Conservation (phyloP, 139 green algal species). For the Tetradesmus lagerheimii region DNA sequence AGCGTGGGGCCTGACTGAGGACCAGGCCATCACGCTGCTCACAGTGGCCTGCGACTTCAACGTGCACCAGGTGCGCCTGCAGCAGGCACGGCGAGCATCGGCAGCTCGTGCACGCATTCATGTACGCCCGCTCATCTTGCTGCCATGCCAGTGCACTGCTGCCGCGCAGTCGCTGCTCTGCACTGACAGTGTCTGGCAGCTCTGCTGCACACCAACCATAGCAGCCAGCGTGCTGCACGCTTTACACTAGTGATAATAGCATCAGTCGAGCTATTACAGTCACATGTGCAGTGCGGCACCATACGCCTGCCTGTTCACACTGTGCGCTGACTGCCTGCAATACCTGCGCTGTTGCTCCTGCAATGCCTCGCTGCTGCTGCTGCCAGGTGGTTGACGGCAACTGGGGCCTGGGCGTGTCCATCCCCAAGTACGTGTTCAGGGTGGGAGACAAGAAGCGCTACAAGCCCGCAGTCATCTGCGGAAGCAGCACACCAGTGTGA, state of each 20-base stretch:
- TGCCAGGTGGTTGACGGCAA: conserved; percentile 74
- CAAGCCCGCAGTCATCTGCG: conserved; percentile 32
- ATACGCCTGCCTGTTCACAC: too few relatives aligned
- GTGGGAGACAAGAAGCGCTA: conserved; percentile 33
- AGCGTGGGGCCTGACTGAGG: conserved; percentile 63
- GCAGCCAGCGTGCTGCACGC: too few relatives aligned
- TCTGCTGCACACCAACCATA: too few relatives aligned
- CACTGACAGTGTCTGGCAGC: too few relatives aligned
- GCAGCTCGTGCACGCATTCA: too few relatives aligned
- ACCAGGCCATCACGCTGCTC: conserved; percentile 75
- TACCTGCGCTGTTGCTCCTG: neutral
- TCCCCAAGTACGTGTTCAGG: conserved; percentile 69
- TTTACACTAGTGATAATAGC: too few relatives aligned
- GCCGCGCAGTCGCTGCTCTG: too few relatives aligned
- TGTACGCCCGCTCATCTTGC: too few relatives aligned
- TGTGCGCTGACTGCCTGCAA: neutral
- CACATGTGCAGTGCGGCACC: too few relatives aligned
- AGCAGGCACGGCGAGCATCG: too few relatives aligned
- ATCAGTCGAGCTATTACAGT: too few relatives aligned
- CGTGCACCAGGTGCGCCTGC: conserved; percentile 62
- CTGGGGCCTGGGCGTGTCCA: conserved; percentile 71
- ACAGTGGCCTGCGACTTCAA: conserved; percentile 75
- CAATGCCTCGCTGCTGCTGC: neutral
- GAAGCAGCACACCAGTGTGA: conserved; percentile 28
- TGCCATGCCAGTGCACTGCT: too few relatives aligned